Evolutionary conservation across 179 eudicot genomes (phyloP).

Genomic region (Patellifolia procumbens): DNA sequence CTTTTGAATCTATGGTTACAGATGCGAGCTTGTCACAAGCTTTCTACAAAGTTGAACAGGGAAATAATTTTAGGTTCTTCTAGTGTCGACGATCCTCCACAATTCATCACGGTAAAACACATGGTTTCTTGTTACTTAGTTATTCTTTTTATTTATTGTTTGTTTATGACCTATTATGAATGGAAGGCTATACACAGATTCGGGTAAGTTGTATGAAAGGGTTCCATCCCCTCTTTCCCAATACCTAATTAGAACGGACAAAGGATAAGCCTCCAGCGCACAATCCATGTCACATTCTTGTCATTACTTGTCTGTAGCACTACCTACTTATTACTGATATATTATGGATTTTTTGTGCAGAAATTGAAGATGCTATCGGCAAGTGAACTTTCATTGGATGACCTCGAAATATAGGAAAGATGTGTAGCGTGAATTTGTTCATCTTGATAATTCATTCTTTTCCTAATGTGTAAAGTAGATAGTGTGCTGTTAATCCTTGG

Average conservation of each 20-base stretch:
- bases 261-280: no score
- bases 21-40: slow-evolving; percentile 79
- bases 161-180: neutral
- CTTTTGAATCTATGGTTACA: slow-evolving; percentile 25
- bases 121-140: neutral
- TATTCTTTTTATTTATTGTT: neutral
- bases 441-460: slow-evolving; percentile 8
- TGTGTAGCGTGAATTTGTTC: neutral
- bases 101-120: slow-evolving; percentile 66
- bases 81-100: slow-evolving; percentile 83
- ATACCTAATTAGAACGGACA: neutral
- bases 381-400: slow-evolving; percentile 69
- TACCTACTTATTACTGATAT: neutral
- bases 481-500: neutral
- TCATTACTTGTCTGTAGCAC: neutral
- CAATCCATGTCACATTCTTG: no score
- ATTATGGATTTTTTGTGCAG: slow-evolving; percentile 38
- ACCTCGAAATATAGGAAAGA: slow-evolving; percentile 63
- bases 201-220: neutral
- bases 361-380: slow-evolving; percentile 69
- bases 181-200: neutral
- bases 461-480: neutral
- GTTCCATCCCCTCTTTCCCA: neutral
- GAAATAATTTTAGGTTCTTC: slow-evolving; percentile 84
- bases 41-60: slow-evolving; percentile 64